Conservation (phyloP, 768 basidiomycete species). For the Pleurotus ostreatus region DNA sequence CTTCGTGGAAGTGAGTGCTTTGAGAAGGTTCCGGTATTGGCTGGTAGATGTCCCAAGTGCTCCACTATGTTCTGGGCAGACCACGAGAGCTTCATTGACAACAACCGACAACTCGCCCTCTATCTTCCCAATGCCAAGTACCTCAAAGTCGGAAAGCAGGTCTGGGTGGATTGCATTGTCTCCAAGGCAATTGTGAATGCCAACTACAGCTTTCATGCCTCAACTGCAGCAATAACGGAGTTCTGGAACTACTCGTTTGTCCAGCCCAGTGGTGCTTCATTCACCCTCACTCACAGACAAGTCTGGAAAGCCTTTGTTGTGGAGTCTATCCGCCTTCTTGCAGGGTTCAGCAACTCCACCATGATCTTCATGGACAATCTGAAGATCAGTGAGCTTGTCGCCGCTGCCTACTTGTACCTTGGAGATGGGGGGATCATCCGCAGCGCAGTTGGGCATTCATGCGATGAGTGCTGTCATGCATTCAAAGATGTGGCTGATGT, state of each 20-base stretch:
- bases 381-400: slow-evolving; percentile 5
- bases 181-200: slow-evolving; percentile 10
- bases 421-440: slow-evolving; percentile 8
- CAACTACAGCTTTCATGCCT: too few relatives aligned
- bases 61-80: slow-evolving; percentile 13
- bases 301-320: slow-evolving; percentile 18
- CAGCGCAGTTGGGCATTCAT: not conserved
- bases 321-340: slow-evolving; percentile 14
- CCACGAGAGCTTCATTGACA: slow-evolving; percentile 12
- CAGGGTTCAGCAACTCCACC: not conserved
- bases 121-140: slow-evolving; percentile 12
- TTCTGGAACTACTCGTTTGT: too few relatives aligned
- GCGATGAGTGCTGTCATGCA: too few relatives aligned
- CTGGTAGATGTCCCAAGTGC: too few relatives aligned
- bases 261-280: not conserved
- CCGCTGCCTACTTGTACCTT: not conserved
- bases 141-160: slow-evolving; percentile 10
- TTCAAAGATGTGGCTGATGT: not conserved
- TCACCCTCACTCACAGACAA: slow-evolving; percentile 10
- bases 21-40: too few relatives aligned
- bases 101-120: not conserved
- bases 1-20: too few relatives aligned
- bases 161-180: slow-evolving; percentile 14
- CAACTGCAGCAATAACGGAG: too few relatives aligned
- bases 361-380: slow-evolving; percentile 4